These are phyloP conservation scores for Plasmodium falciparum DNA, from an alignment of 169 alveolate genomes.

Conservation along the genomic window DNA sequence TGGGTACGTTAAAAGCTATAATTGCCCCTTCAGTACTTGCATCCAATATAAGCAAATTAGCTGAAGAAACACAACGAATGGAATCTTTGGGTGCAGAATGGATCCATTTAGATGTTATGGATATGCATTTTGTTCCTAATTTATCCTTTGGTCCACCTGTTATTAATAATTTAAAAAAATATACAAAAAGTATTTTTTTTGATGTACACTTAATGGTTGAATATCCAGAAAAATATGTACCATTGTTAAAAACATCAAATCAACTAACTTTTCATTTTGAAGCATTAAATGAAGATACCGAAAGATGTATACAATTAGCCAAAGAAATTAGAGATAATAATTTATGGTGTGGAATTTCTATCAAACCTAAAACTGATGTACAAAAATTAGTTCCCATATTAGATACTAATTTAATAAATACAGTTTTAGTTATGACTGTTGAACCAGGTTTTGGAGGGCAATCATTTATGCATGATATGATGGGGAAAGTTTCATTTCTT, in stretches of 20 bases:
- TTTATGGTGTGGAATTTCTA: conserved; percentile 66
- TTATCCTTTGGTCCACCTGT: conserved; percentile 90
- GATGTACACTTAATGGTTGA: conserved; percentile 92
- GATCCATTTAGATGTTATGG: conserved; percentile 84
- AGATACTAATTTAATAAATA: conserved; percentile 80
- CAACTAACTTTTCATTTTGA: conserved; percentile 90
- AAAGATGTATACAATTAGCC: conserved; percentile 43
- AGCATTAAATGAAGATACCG: conserved; percentile 79
- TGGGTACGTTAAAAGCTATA: conserved; percentile 58
- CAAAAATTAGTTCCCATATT: conserved; percentile 61
- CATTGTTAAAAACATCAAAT: conserved; percentile 86
- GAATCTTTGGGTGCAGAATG: conserved; percentile 84
- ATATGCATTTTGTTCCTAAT: conserved; percentile 90
- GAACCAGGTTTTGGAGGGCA: conserved; percentile 96
- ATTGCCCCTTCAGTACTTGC: conserved; percentile 87
- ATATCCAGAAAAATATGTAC: conserved; percentile 89
- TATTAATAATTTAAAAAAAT: conserved; percentile 82
- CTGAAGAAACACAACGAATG: conserved; percentile 82
- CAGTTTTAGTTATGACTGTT: conserved; percentile 92
- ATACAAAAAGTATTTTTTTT: conserved; percentile 81
- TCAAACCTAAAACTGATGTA: conserved; percentile 58
- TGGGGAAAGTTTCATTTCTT: conserved; percentile 86
- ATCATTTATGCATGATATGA: conserved; percentile 88
- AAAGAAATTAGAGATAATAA: conserved; percentile 33
- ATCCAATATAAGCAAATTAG: conserved; percentile 80